These are phyloP conservation scores for Omphalea diandra DNA, from an alignment of 441 rosid genomes.

Conservation along the genomic window DNA sequence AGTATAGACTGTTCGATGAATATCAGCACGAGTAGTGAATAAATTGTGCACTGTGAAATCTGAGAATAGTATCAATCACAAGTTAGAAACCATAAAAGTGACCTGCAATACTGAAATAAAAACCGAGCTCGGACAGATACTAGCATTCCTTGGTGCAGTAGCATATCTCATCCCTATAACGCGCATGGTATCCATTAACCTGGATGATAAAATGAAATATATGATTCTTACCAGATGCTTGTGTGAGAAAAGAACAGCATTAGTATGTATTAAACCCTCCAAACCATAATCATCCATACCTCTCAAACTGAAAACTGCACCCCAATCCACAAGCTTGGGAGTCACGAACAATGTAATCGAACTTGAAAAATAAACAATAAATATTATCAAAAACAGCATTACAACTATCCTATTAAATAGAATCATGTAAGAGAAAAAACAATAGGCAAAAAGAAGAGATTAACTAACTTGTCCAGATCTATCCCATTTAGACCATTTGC, in stretches of 20 bases:
- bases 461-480: constrained; percentile 67
- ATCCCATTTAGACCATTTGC: constrained; percentile 77
- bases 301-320: constrained; percentile 58
- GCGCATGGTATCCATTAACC: constrained; percentile 69
- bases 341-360: constrained; percentile 72
- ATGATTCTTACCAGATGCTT: neutral
- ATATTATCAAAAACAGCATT: constrained; percentile 15
- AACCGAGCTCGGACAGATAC: constrained; percentile 30
- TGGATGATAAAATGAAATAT: constrained; percentile 27
- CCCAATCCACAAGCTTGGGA: constrained; percentile 66
- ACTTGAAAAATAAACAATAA: constrained; percentile 35
- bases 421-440: neutral
- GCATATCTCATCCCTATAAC: constrained; percentile 71
- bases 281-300: constrained; percentile 31
- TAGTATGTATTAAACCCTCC: neutral
- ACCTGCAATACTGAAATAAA: constrained; percentile 2
- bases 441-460: neutral
- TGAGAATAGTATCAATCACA: constrained; percentile 25
- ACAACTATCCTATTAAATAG: neutral
- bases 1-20: constrained; percentile 64
- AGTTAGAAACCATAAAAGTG: constrained; percentile 20
- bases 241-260: neutral
- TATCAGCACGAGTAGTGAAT: constrained; percentile 69
- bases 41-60: constrained; percentile 61
- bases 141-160: constrained; percentile 66